Base-by-base conservation (phyloP, 1,139 yeast species). In the Yamadazyma mexicana region DNA sequence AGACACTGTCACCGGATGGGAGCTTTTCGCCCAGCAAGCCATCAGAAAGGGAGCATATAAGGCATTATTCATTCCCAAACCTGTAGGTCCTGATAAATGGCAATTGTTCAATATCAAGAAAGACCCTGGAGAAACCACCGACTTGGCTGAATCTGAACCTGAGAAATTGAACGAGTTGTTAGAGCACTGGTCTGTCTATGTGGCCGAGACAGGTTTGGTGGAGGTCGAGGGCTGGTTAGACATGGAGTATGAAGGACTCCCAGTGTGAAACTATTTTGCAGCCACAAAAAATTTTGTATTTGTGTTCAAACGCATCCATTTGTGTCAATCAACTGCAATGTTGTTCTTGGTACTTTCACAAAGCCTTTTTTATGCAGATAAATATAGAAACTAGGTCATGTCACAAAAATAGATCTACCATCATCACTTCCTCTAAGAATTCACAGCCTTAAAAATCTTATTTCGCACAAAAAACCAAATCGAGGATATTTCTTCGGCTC, bases 1-100 rank as follows among this genome's bases (percentile, higher is more conserved):
- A 17, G 70, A 74, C 11, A 64, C 69, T 0, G 75, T 74, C 5
- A 69, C 74, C n/a, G 82, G 82, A 0, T 77, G 82, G 82, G 82
- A 77, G 46, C 54, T 77, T 17, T 75, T 76, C 50, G 79, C 77
- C 1, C 79, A 76, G 48, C 79, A 73, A 44, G 82, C 81, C 0
- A 65, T 77, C 25, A 61, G 81, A 48, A 69, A 69, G 49, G 81
- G 80, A n/a, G 42, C 55, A 3, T 75, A 59, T 52, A 77, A 77
- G 49, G 77, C 78, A 0, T 49, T 75, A 2, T 76, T 52, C 46
- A 64, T 77, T 34, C 79, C 80, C 3, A 62, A 62, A 37, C 81
- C 81, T 2, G 55, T 64, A 35, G 81, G 81, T 0, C 60, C 75
- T 3, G 75, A 65, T 12, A 57, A 58, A 47, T 77, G 81, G 82